Percentiles rank a stretch among this genome's conserved stretches.
These are phyloP conservation scores for Lepiota subincarnata DNA, from an alignment of 768 basidiomycete species.

Conservation along the genomic window DNA sequence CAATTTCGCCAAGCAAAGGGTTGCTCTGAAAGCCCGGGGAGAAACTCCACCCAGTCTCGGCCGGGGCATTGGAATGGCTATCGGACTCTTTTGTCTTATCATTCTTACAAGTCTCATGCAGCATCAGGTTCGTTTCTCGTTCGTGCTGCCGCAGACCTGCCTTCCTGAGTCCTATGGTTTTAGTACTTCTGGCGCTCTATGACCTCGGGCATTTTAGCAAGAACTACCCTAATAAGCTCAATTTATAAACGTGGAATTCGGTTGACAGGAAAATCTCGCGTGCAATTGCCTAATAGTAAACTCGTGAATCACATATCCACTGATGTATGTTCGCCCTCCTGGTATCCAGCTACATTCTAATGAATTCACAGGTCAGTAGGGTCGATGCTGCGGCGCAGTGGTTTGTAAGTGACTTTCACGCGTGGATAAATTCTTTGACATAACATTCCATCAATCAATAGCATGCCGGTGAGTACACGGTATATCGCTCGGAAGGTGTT, in stretches of 20 bases:
- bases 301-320: conserved; percentile 61
- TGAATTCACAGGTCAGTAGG: conserved; percentile 42
- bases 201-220: conserved; percentile 58
- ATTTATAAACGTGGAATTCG: conserved; percentile 68
- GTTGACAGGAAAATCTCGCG: conserved; percentile 63
- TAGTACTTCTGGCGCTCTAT: conserved; percentile 73
- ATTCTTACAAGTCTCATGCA: conserved; percentile 52
- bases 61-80: conserved; percentile 54
- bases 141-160: not conserved
- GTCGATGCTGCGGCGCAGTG: conserved; percentile 64
- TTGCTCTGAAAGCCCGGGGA: conserved; percentile 33
- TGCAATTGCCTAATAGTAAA: conserved; percentile 54
- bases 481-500: not conserved
- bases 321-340: conserved; percentile 42
- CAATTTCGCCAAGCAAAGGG: conserved; percentile 49
- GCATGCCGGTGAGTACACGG: conserved; percentile 35
- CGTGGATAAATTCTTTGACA: not conserved
- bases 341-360: not conserved
- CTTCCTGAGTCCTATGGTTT: conserved; percentile 1
- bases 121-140: conserved; percentile 46
- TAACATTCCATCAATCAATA: conserved; percentile 14
- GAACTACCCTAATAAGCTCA: conserved; percentile 63
- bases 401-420: conserved; percentile 49
- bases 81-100: conserved; percentile 47
- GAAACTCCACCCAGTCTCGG: conserved; percentile 38